Conservation (phyloP, 345 rosid genomes). For the Murraya paniculata region DNA sequence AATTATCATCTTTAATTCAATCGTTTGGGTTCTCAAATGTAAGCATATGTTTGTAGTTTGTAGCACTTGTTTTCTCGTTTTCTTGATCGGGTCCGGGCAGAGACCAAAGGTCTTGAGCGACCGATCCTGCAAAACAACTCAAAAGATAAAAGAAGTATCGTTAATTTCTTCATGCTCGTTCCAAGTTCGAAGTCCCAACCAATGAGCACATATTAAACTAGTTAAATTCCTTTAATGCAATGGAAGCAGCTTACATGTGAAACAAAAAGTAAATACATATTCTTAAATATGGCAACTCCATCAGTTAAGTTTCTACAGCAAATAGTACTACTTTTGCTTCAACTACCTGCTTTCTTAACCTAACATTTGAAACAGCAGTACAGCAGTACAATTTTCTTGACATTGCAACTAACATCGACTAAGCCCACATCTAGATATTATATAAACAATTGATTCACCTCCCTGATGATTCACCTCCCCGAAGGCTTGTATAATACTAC, state of each 20-base stretch:
- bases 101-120: too few species aligned
- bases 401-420: conserved; percentile 9
- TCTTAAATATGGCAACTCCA: conserved; percentile 9
- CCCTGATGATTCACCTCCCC: conserved; percentile 25
- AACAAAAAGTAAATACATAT: neutral
- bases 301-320: conserved; percentile 9
- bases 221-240: neutral
- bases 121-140: too few species aligned
- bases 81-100: too few species aligned
- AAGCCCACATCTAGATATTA: neutral
- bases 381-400: conserved; percentile 14
- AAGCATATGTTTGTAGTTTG: conserved; percentile 10
- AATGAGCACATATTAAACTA: neutral
- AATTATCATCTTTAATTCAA: neutral
- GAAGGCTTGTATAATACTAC: conserved; percentile 45
- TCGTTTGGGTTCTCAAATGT: conserved; percentile 7
- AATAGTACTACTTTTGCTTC: conserved; percentile 7
- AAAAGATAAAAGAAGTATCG: too few species aligned
- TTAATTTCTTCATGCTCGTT: too few species aligned
- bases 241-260: neutral
- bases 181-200: too few species aligned
- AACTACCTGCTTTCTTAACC: neutral
- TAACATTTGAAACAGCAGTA: neutral
- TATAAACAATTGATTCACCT: conserved; percentile 21
- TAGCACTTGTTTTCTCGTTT: conserved; percentile 5